A percentile compares a stretch with the other conserved stretches of the same genome.
These are phyloP conservation scores for Polymyxa betae DNA, from an alignment of 208 protist genomes.

Conservation along the genomic window DNA sequence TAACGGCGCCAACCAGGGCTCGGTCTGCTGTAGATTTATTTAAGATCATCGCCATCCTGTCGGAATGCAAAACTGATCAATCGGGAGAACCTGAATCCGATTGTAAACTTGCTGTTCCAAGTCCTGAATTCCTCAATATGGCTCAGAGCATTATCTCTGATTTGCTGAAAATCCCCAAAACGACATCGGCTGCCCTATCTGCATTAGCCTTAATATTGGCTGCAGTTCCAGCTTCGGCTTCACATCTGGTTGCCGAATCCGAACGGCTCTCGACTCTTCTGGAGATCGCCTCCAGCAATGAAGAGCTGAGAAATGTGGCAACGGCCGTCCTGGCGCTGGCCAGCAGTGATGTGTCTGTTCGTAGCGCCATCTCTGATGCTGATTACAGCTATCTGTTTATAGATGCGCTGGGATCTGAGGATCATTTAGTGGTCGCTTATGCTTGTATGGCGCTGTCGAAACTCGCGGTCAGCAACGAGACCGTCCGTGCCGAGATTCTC, in stretches of 20 bases:
- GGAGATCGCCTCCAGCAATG: background rate
- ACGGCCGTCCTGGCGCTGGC: conserved; percentile 11
- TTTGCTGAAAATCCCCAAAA: background rate
- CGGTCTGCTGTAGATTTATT: too few relatives aligned
- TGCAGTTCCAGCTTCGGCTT: background rate
- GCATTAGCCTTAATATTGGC: background rate
- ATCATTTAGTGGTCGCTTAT: background rate
- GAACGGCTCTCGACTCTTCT: background rate
- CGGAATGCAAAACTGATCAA: too few relatives aligned
- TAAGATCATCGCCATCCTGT: too few relatives aligned
- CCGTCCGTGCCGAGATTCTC: background rate
- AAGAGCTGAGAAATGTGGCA: background rate
- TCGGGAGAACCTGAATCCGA: background rate
- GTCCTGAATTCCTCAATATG: background rate
- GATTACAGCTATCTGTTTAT: background rate
- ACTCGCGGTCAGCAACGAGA: background rate
- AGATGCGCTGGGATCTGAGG: background rate
- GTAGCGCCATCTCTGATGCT: background rate
- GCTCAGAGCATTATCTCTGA: background rate
- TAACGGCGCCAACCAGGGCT: background rate
- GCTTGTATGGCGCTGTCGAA: conserved; percentile 32
- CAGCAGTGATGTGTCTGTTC: background rate
- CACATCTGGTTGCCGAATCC: background rate
- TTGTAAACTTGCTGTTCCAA: background rate
- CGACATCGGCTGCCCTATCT: background rate